A percentile compares a stretch with the other conserved stretches of the same genome.
Conservation (phyloP, 164 flowering plant species). For the Stephania yunnanensis region DNA sequence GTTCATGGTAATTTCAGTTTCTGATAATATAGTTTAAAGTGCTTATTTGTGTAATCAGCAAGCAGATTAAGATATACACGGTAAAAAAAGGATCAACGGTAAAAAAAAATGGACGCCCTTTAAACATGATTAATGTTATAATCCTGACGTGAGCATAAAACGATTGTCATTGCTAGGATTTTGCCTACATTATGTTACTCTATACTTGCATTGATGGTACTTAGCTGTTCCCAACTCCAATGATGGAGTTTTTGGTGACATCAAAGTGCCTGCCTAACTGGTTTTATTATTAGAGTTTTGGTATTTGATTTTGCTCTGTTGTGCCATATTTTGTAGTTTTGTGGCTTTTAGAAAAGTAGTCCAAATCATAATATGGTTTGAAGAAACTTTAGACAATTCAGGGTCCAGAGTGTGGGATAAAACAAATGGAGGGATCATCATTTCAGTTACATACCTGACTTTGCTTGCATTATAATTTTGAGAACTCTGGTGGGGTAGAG, state of each 20-base stretch:
- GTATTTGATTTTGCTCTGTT: not conserved
- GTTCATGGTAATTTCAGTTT: too few species aligned
- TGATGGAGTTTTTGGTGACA: not conserved
- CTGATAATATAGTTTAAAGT: too few species aligned
- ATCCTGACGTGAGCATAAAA: too few species aligned
- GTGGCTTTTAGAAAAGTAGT: not conserved
- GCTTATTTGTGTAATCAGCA: too few species aligned
- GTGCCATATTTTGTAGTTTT: not conserved
- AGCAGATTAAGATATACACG: too few species aligned
- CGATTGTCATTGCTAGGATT: not conserved
- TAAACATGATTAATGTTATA: too few species aligned
- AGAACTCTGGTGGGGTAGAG: not conserved
- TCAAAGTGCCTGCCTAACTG: not conserved
- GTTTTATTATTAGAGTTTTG: not conserved
- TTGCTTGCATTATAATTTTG: slow-evolving; percentile 5
- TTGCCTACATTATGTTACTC: not conserved
- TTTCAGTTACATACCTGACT: not conserved
- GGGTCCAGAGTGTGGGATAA: not conserved
- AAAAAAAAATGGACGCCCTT: too few species aligned
- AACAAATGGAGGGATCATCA: slow-evolving; percentile 8
- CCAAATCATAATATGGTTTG: not conserved
- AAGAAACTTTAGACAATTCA: not conserved
- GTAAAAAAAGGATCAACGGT: too few species aligned
- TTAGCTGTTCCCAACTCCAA: slow-evolving; percentile 13
- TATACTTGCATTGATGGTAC: not conserved